Evolutionary conservation across 1,284 basidiomycete species (phyloP).

Genomic region (Afroboletus lepidellus): DNA sequence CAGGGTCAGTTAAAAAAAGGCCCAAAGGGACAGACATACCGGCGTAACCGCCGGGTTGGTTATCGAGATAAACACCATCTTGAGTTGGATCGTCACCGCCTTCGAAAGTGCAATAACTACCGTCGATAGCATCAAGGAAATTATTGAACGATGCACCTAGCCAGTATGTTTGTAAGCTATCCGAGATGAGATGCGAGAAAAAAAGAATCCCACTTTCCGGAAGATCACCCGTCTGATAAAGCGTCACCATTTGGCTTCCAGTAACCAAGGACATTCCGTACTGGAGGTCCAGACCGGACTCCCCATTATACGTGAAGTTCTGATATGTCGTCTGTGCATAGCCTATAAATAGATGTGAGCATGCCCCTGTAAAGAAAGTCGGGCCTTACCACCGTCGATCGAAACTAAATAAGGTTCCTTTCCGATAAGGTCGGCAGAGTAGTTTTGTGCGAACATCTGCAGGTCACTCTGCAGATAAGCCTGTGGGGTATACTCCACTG

Average conservation of each 20-base stretch:
- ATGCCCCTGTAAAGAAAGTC: conserved; percentile 24
- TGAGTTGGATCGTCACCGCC: conserved; percentile 55
- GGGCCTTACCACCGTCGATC: conserved; percentile 49
- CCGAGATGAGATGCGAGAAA: conserved; percentile 1
- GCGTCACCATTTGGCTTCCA: conserved; percentile 38
- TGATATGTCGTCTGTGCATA: conserved; percentile 31
- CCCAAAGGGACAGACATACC: conserved; percentile 18
- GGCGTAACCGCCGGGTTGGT: conserved; percentile 41
- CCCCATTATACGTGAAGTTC: conserved; percentile 50
- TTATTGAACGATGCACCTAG: conserved; percentile 48
- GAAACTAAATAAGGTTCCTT: conserved; percentile 35
- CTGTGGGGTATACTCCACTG: conserved; percentile 52
- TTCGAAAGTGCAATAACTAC: conserved; percentile 56
- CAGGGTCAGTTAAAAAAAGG: background rate
- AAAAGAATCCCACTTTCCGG: background rate
- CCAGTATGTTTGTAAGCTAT: too few relatives aligned
- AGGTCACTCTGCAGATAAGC: conserved; percentile 45
- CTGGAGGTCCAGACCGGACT: conserved; percentile 55
- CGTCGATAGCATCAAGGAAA: conserved; percentile 48
- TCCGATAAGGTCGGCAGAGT: conserved; percentile 36
- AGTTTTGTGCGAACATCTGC: conserved; percentile 43
- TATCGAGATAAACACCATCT: conserved; percentile 56
- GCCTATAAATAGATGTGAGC: too few relatives aligned
- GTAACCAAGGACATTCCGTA: conserved; percentile 49
- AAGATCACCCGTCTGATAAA: conserved; percentile 50